Conservation (phyloP, 495 filamentous ascomycete species). For the Pyrenula massariospora region DNA sequence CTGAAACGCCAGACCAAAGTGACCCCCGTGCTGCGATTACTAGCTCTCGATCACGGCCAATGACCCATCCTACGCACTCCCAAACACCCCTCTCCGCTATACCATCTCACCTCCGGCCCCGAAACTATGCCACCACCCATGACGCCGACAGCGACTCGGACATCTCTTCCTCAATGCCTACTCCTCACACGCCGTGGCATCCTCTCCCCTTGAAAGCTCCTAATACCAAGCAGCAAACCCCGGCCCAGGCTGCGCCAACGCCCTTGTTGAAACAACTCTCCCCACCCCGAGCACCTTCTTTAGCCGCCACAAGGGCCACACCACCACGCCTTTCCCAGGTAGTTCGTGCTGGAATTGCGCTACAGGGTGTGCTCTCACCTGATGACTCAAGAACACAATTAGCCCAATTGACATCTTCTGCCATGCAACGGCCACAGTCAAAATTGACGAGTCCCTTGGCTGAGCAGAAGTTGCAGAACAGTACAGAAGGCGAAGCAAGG, state of each 20-base stretch:
- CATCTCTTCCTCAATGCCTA: not conserved
- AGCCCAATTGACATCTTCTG: not conserved
- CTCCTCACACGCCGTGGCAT: not conserved
- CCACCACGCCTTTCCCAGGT: constrained; percentile 26
- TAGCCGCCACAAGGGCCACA: not conserved
- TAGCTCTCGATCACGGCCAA: not conserved
- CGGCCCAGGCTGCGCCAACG: not conserved
- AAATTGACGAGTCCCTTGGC: constrained; percentile 2
- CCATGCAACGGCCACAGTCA: not conserved
- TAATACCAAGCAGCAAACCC: not conserved
- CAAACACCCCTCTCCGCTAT: not conserved
- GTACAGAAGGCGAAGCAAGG: constrained; percentile 6
- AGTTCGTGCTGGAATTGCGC: constrained; percentile 33
- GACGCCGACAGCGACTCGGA: not conserved
- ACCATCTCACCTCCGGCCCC: not conserved
- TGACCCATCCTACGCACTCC: not conserved
- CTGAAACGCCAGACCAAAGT: not conserved
- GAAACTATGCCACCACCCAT: not conserved
- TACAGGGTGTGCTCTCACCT: constrained; percentile 28
- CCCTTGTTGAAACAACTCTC: not conserved
- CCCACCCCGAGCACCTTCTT: not conserved
- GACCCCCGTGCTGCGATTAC: not conserved
- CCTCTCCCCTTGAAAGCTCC: not conserved
- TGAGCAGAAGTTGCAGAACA: constrained; percentile 2
- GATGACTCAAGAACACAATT: not conserved